Conservation (phyloP, 371 early-diverging fungal genomes). For the Mortierella sp. region DNA sequence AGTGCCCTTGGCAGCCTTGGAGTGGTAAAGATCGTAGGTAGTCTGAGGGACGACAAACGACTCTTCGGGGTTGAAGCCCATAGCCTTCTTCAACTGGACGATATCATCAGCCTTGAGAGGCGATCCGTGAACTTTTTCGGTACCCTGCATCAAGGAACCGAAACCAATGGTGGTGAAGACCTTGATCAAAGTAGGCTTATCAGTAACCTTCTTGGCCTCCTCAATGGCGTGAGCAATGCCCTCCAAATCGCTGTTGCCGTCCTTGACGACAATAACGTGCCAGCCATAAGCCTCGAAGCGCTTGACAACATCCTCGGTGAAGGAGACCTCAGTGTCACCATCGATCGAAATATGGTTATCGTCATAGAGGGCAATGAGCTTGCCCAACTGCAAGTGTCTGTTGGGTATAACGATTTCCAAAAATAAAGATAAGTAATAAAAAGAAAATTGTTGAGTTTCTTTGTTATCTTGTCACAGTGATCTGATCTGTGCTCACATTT, state of each 20-base stretch:
- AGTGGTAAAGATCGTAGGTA: conserved; percentile 74
- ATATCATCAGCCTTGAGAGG: conserved; percentile 95
- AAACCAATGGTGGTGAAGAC: conserved; percentile 89
- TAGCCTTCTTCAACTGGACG: conserved; percentile 85
- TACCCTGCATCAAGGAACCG: conserved; percentile 91
- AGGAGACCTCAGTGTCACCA: conserved; percentile 89
- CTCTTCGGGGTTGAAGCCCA: conserved; percentile 88
- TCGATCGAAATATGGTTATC: conserved; percentile 98
- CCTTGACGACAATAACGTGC: conserved; percentile 85
- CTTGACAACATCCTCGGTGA: conserved; percentile 94
- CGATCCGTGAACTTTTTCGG: conserved; percentile 91
- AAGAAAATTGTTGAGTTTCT: conserved; percentile 13
- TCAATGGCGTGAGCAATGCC: conserved; percentile 82
- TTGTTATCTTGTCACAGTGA: background rate
- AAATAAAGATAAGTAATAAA: background rate
- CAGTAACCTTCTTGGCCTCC: conserved; percentile 84
- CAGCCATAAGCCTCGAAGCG: conserved; percentile 97
- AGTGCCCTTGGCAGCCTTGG: conserved; percentile 71
- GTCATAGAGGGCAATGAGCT: conserved; percentile 64
- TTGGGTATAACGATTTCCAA: too few species aligned
- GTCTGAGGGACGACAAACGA: conserved; percentile 79
- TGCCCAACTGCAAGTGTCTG: conserved; percentile 51
- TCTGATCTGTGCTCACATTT: conserved; percentile 12
- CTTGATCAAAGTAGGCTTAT: conserved; percentile 92
- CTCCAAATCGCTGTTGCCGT: conserved; percentile 88